These are phyloP conservation scores for Mycena metata DNA, from an alignment of 768 basidiomycete genomes.

Conservation along the genomic window DNA sequence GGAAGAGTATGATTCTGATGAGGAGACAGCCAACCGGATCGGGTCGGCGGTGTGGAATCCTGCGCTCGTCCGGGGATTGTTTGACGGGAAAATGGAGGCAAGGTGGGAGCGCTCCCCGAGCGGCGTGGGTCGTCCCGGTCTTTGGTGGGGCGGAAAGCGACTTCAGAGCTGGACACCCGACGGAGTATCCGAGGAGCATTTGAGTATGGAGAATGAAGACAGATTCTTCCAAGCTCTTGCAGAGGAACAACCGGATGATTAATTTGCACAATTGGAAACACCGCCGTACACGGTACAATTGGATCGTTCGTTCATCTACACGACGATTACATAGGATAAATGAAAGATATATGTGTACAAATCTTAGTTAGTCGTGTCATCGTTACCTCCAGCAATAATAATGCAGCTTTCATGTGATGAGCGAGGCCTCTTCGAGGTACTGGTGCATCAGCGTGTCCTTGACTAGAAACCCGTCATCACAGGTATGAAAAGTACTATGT, in stretches of 20 bases:
- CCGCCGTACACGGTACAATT: too few relatives aligned
- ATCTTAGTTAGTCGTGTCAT: conserved; percentile 16
- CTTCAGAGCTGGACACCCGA: conserved; percentile 55
- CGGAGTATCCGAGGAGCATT: background rate
- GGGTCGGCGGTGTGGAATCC: conserved; percentile 78
- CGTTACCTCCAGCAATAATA: too few relatives aligned
- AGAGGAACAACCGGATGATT: background rate
- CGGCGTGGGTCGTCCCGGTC: conserved; percentile 55
- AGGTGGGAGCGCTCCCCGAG: conserved; percentile 70
- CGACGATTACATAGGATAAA: conserved; percentile 20
- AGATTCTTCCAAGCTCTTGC: conserved; percentile 21
- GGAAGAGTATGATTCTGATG: conserved; percentile 18
- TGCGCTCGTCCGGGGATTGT: conserved; percentile 69
- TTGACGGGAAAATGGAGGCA: conserved; percentile 72
- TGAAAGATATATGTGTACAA: conserved; percentile 32
- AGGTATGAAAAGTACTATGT: background rate
- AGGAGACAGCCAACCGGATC: conserved; percentile 39
- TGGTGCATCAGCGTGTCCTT: conserved; percentile 63
- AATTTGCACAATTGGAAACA: too few relatives aligned
- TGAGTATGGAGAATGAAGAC: conserved; percentile 26
- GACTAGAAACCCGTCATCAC: conserved; percentile 45
- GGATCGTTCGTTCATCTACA: too few relatives aligned
- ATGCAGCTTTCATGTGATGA: conserved; percentile 42
- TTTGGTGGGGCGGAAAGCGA: conserved; percentile 59
- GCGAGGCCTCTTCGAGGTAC: conserved; percentile 55